These are phyloP conservation scores for Lepiota venenata DNA, from an alignment of 768 basidiomycete genomes.

Conservation along the genomic window DNA sequence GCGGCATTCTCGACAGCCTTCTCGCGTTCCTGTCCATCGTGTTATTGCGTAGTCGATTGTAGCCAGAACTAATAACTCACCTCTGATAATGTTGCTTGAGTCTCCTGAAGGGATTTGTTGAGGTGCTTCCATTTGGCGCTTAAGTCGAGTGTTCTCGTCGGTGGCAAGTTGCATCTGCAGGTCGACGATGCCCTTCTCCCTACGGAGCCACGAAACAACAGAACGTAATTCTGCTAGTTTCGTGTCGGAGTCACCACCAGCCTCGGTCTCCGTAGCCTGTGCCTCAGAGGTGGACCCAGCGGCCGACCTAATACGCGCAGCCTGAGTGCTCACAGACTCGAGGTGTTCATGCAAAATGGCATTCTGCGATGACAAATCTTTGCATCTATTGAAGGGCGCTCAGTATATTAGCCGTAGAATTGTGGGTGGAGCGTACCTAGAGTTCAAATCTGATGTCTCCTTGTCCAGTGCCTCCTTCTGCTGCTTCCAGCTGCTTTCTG, in stretches of 20 bases:
- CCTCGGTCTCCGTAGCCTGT: conserved; percentile 38
- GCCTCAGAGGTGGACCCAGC: conserved; percentile 31
- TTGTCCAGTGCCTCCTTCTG: conserved; percentile 77
- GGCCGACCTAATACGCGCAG: conserved; percentile 72
- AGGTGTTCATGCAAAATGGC: conserved; percentile 76
- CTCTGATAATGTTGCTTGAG: conserved; percentile 66
- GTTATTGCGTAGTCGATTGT: conserved; percentile 6
- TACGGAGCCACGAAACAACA: conserved; percentile 78
- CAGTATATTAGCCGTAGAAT: neutral
- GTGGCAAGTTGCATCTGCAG: conserved; percentile 79
- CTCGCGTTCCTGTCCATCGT: conserved; percentile 65
- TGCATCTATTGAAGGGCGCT: conserved; percentile 41
- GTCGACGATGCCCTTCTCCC: conserved; percentile 91
- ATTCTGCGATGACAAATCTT: conserved; percentile 77
- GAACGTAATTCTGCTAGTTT: conserved; percentile 73
- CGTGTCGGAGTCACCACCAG: conserved; percentile 49
- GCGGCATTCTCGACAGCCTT: conserved; percentile 66
- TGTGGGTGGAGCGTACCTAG: conserved; percentile 44
- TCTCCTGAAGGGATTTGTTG: conserved; percentile 65
- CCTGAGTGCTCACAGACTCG: conserved; percentile 80
- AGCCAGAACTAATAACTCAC: conserved; percentile 27
- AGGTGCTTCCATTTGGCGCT: conserved; percentile 75
- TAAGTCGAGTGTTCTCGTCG: conserved; percentile 71
- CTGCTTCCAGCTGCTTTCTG: conserved; percentile 77
- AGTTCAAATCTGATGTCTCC: conserved; percentile 68